Evolutionary conservation across 768 basidiomycete species (phyloP), one percentile per base, ranked within the genome.

Genomic region (Kwoniella dejecticola): DNA sequence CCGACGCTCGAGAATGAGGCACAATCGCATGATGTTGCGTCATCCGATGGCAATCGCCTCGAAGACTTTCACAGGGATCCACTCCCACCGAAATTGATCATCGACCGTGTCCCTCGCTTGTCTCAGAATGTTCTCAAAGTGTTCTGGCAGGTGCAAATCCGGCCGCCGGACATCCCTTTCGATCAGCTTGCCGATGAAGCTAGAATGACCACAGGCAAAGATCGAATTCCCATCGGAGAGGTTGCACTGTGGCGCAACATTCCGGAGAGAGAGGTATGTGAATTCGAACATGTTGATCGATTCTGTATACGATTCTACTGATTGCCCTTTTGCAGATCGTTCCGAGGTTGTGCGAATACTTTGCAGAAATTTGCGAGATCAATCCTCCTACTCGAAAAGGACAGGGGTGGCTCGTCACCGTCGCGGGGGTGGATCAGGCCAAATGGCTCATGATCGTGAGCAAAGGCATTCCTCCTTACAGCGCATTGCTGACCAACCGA

Each of bases 321-420:
- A n/a, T n/a, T n/a, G n/a, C n/a, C n/a, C 17, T 12, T 29, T 38
- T 13, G 30, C 30, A 72, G 71, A 60, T 72, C 53, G 49, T 72
- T 13, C 68, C 68, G 1, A 11, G 17, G 10, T 40, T 72, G 3
- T 67, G 65, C 27, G 46, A 61, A 4, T 65, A 47, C 54, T 66
- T 72, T 42, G 65, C 54, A 3, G 71, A 72, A 33, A 50, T 69
- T 12, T 42, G 50, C 19, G 57, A 72, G 2, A 60, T 64, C 19
- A 26, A 48, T 36, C 68, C 68, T 0, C 68, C 68, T 13, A 69
- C 54, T 1, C 26, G 26, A 3, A 52, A 54, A 21, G 66, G 50
- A 1, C 60, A 60, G 27, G 66, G 71, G 7, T 72, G 71, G 71
- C 52, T 72, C 2, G 49, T 72, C 21, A 47, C 56, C 0, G 63